A percentile compares a stretch with the other conserved stretches of the same genome.
Conservation (phyloP, 2,329 filamentous ascomycete species). For the Incumbomyces delicatus region DNA sequence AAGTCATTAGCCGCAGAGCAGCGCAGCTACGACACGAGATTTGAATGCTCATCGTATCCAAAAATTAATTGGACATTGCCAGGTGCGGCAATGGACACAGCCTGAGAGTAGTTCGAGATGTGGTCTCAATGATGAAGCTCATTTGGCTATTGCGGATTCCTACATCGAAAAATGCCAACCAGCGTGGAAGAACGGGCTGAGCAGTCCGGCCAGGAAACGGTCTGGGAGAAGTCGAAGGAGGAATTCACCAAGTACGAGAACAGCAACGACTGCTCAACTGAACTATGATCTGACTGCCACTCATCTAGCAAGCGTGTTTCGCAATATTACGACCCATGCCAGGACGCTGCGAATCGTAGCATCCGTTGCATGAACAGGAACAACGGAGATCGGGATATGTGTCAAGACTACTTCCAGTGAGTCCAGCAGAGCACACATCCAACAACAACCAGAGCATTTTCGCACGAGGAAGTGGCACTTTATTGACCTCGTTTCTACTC, state of each 20-base stretch:
- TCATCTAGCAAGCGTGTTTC: conserved; percentile 68
- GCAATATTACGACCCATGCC: conserved; percentile 90
- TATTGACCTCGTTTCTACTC: conserved; percentile 1
- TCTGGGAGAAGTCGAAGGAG: conserved; percentile 6
- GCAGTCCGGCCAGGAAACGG: conserved; percentile 1
- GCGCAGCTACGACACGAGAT: too few relatives aligned
- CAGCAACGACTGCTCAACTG: background rate
- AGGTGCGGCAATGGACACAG: background rate
- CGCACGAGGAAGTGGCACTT: background rate
- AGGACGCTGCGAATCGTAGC: conserved; percentile 78
- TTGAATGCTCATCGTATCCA: background rate
- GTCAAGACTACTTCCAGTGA: conserved; percentile 89
- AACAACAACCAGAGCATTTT: background rate
- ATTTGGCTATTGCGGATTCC: background rate
- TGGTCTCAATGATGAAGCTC: background rate
- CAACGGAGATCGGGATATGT: conserved; percentile 78
- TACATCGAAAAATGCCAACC: background rate
- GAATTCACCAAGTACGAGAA: conserved; percentile 1
- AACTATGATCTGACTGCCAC: background rate
- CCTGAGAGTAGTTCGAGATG: too few relatives aligned
- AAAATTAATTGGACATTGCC: background rate
- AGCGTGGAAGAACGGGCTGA: background rate
- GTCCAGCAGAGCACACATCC: conserved; percentile 25
- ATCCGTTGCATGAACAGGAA: conserved; percentile 85
- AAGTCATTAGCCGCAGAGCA: too few relatives aligned